Evolutionary conservation across 345 rosid genomes (phyloP), one percentile per base, ranked within the genome.

Genomic region (Theobroma cacao): DNA sequence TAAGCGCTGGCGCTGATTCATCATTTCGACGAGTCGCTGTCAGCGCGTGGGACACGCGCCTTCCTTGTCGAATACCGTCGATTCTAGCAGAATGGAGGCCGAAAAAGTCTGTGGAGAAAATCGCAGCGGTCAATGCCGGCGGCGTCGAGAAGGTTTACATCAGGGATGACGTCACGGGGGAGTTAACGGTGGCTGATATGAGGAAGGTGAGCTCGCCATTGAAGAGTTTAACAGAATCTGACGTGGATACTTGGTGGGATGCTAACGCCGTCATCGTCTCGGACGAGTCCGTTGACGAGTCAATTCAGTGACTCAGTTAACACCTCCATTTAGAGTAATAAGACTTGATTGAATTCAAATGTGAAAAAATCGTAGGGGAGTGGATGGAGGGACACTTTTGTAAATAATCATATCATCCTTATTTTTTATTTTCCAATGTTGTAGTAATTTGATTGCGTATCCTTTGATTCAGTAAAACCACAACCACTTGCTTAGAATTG

Each of bases 41-140:
- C 26, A 62, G 81, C 36, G 85, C 89, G 47, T 91, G 97, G 95
- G 98, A 94, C 85, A 60, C 78, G 55, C 96, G 98, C 10, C 80
- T 75, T 0, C 85, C 84, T 0, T 75, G 78, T 17, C 52, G 75
- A 70, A 47, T 84, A 26, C 97, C 98, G 72, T 82, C 86, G 52
- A 84, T 94, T 22, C 63, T 89, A 3, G 92, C 91, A 7, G 98
- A 92, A 36, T 91, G 96, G 93, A 80, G 79, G 61, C 90, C 89
- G 13, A 80, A 55, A 47, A 83, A 73, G 17, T 0, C 65, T 47
- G 72, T 74, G 4, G 90, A 84, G 78, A 84, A 86, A 74, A 72
- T 83, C 11, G 76, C 77, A 0, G 80, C 80, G 1, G 83, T 90
- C 53, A 50, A 65, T 2, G 72, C 33, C 1, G 85, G 86, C 31